Conservation (phyloP, 2,329 filamentous ascomycete species). For the Penicillium sp. region DNA sequence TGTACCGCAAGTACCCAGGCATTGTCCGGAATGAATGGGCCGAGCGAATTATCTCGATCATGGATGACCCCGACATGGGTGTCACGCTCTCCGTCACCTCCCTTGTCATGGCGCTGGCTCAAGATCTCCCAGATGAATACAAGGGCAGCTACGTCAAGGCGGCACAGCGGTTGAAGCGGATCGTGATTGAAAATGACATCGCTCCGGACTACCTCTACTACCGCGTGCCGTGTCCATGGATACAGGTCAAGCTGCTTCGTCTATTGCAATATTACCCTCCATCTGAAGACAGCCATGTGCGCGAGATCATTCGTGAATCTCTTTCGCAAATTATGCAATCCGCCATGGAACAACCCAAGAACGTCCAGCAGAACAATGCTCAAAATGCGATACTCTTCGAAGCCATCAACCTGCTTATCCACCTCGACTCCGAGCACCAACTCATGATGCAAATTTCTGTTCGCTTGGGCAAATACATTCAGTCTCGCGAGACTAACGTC, state of each 20-base stretch:
- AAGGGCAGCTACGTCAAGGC: slow-evolving; percentile 92
- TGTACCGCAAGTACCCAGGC: slow-evolving; percentile 89
- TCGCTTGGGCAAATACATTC: slow-evolving; percentile 88
- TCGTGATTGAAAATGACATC: slow-evolving; percentile 85
- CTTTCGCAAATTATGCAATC: slow-evolving; percentile 85
- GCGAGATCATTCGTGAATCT: slow-evolving; percentile 85
- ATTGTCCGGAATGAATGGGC: slow-evolving; percentile 97
- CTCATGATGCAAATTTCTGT: slow-evolving; percentile 95
- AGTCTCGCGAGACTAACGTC: slow-evolving; percentile 94
- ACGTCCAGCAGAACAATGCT: slow-evolving; percentile 98
- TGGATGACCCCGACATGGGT: slow-evolving; percentile 93
- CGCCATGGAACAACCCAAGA: slow-evolving; percentile 91
- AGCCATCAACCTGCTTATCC: slow-evolving; percentile 96
- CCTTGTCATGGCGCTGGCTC: slow-evolving; percentile 85
- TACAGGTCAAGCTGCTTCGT: slow-evolving; percentile 89
- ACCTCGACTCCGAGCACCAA: slow-evolving; percentile 88
- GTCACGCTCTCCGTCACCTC: slow-evolving; percentile 94
- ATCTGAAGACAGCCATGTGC: slow-evolving; percentile 91
- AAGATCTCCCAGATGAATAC: slow-evolving; percentile 92
- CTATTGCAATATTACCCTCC: slow-evolving; percentile 94
- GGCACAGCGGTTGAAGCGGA: slow-evolving; percentile 78
- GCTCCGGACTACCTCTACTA: slow-evolving; percentile 94
- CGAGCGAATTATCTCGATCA: slow-evolving; percentile 95
- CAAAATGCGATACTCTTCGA: slow-evolving; percentile 98
- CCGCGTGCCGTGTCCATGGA: slow-evolving; percentile 98